Evolutionary conservation across 1,139 yeast genomes (phyloP), one percentile per base, ranked within the genome.

Genomic region (Diutina catenulata): DNA sequence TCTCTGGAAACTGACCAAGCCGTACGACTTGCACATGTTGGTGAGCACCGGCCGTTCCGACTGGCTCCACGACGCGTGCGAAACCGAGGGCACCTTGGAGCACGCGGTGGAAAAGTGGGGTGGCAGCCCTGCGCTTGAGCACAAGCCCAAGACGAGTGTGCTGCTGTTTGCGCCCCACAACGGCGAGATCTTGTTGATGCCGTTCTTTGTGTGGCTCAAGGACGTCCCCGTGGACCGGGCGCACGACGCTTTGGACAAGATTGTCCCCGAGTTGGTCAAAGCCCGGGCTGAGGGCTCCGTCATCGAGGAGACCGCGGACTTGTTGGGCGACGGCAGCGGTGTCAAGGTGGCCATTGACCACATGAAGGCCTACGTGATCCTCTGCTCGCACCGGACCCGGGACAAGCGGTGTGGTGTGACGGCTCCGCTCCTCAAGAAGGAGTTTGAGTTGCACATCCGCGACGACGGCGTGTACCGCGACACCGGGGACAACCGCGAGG

Each of bases 391-490:
- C 56, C 65, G 70, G 38, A 84, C 94, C 4, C 75, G 97, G 55
- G 98, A 91, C 55, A 88, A 86, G 55, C 68, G 93, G 43, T 91
- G 98, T 59, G 97, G 95, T 26, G 62, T 86, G 33, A 84, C 96
- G 1, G 97, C 97, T 0, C 96, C 96, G n/a, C 70, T 86, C 22
- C 71, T 91, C 77, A 80, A 79, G 53, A 77, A 74, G 46, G 84
- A 82, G 47, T 71, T 88, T 57, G 93, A 84, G 38, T 53, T 69
- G n/a, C 71, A 80, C 48, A 62, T 87, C 31, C 65, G 93, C 37
- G 84, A 81, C 13, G 62, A 70, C 32, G 91, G 77, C 3, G 59
- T 81, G 20, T 74, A 74, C 48, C 68, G 97, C 49, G 96, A 88
- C 55, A 50, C 59, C 28, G 79, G 84, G 4, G 94, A 83, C 51